Evolutionary conservation across 139 green algal species (phyloP), one percentile per base, ranked within the genome.

Genomic region (Limnomonas spitsbergensis): DNA sequence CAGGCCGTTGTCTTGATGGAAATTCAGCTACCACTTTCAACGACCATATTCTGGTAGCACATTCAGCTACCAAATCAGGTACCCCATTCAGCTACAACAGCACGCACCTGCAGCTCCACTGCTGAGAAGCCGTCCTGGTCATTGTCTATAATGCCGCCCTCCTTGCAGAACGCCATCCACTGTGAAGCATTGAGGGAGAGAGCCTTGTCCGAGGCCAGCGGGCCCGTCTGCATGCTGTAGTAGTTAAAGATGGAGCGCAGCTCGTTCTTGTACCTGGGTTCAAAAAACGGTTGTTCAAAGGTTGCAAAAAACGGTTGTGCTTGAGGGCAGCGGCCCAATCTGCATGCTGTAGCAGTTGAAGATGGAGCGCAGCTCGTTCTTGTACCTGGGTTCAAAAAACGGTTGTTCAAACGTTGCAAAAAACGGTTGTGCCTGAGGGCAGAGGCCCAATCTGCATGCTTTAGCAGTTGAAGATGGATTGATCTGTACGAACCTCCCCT

Each of bases 121-220:
- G 2, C 1, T 2, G 73, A 83, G 77, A 71, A 76, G 31, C 78
- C 81, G 6, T 53, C 42, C 54, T 79, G 75, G 26, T 69, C 66
- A 40, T 74, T 69, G 47, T 88, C 70, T 31, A 88, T 39, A 27
- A 89, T 79, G 0, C 72, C 53, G 26, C 61, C 75, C 14, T 89
- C 84, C n/a, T 76, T 37, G 69, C 81, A 84, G 77, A 89, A 89
- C 26, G 68, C 3, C n/a, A 86, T 35, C 84, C 84, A 89, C 35
- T 72, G n/a, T 53, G 35, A 72, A 4, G 71, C 7, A 37, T 34
- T 72, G 56, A 89, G 74, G 35, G 75, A 67, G 2, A 84, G 40
- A 7, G 79, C 53, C 32, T 83, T 76, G 29, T 76, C 61, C 9
- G 81, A 84, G 40, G 40, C 84, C 85, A 75, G 72, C 14, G 66